phyloP scores from a whole-genome alignment of 2,329 filamentous ascomycete genomes.

The Aspergillus eucalypticola region DNA sequence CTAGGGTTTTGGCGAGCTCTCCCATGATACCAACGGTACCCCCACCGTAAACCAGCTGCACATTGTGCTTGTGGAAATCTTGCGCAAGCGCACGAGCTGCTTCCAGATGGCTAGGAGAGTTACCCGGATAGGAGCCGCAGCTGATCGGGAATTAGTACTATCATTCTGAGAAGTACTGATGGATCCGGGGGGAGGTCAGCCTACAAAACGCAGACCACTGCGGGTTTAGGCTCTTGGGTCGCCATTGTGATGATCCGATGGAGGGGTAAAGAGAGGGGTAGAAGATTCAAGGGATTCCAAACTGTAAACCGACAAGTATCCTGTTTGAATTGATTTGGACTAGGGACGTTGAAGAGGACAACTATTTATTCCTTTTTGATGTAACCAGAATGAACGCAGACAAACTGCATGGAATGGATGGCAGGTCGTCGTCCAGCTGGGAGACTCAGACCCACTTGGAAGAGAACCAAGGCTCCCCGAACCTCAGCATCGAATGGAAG shows the following conservation, averaged over 20 bases:
- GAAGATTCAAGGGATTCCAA: not conserved
- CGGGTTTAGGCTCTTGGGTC: slow-evolving; percentile 39
- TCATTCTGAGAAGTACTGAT: not conserved
- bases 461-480: not conserved
- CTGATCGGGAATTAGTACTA: slow-evolving; percentile 37
- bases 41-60: slow-evolving; percentile 88
- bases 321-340: not conserved
- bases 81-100: slow-evolving; percentile 74
- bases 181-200: slow-evolving; percentile 21
- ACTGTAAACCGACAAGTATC: not conserved
- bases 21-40: slow-evolving; percentile 96
- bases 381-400: not conserved
- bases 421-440: not conserved
- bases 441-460: not conserved
- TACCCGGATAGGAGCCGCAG: slow-evolving; percentile 80
- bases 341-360: not conserved
- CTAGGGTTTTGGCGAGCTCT: slow-evolving; percentile 82
- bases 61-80: slow-evolving; percentile 72
- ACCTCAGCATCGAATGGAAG: not conserved
- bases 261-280: not conserved
- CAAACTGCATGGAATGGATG: not conserved
- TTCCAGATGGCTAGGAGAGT: slow-evolving; percentile 71
- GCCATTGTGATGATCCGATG: slow-evolving; percentile 17
- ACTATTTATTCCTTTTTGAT: not conserved
- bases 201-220: slow-evolving; percentile 86